Evolutionary conservation across 768 basidiomycete species (phyloP).

Genomic region (Steccherinum ochraceum): DNA sequence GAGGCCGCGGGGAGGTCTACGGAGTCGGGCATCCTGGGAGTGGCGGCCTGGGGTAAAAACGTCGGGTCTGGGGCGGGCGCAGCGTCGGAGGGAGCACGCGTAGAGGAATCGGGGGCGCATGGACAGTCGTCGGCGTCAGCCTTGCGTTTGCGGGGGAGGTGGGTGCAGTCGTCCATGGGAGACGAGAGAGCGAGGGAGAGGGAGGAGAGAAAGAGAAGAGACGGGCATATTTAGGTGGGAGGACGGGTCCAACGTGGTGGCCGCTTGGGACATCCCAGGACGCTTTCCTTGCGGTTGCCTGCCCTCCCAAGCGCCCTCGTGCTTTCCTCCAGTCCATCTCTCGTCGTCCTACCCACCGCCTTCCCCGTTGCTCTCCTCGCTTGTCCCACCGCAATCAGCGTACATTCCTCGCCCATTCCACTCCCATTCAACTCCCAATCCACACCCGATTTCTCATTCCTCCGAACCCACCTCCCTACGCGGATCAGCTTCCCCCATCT

Average conservation of each 20-base stretch:
- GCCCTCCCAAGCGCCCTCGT: too few species aligned
- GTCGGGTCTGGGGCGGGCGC: conserved; percentile 27
- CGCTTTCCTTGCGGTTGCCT: conserved; percentile 13
- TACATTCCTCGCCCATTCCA: too few species aligned
- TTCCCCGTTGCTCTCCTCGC: too few species aligned
- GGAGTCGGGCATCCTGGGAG: conserved; percentile 21
- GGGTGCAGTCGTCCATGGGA: conserved; percentile 55
- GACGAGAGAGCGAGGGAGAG: conserved; percentile 21
- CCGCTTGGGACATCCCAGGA: conserved; percentile 17
- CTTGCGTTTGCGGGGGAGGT: conserved; percentile 62
- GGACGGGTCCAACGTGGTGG: conserved; percentile 29
- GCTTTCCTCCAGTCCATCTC: too few species aligned
- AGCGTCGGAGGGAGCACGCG: conserved; percentile 7
- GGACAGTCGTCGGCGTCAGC: conserved; percentile 41
- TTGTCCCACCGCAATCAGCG: too few species aligned
- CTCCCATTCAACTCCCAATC: too few species aligned
- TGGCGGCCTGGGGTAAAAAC: conserved; percentile 26
- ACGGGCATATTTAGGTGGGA: conserved; percentile 29
- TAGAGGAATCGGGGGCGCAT: conserved; percentile 6
- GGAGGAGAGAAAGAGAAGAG: conserved; percentile 11
- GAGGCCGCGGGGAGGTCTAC: conserved; percentile 35
- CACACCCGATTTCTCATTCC: too few species aligned
- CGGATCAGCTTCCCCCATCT: too few species aligned
- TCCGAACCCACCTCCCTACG: too few species aligned
- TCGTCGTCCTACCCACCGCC: too few species aligned